Percentiles rank a stretch among this genome's conserved stretches.
Evolutionary conservation across 371 early-diverging fungal genomes (phyloP).

Genomic region (Batrachochytrium dendrobatidis): DNA sequence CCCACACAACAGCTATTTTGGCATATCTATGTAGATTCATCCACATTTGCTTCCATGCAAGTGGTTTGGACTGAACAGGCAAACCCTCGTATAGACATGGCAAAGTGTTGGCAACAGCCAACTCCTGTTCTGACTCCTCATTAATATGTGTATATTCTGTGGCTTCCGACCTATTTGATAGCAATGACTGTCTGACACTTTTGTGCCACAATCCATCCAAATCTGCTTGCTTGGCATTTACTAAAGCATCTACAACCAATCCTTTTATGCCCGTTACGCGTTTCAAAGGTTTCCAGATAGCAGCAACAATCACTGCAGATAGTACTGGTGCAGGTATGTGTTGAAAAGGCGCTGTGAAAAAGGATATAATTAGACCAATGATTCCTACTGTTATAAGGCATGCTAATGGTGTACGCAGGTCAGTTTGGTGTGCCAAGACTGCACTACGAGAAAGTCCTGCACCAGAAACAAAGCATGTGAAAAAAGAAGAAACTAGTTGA

Average conservation of each 20-base stretch:
- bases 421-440: neutral
- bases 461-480: constrained; percentile 1
- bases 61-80: no score
- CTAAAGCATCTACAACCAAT: neutral
- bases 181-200: no score
- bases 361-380: neutral
- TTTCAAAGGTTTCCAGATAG: neutral
- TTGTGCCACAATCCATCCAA: no score
- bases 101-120: no score
- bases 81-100: no score
- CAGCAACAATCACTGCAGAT: neutral
- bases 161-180: no score
- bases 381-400: neutral
- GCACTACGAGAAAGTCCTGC: neutral
- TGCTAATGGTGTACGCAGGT: neutral
- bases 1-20: no score
- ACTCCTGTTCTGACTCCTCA: no score
- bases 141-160: no score
- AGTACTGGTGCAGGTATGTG: neutral
- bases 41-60: no score
- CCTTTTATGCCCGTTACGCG: neutral
- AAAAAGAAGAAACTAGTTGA: neutral
- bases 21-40: no score
- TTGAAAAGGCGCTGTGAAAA: neutral
- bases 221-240: neutral